Conservation (phyloP, 495 filamentous ascomycete species). For the Talaromyces trachyspermus region DNA sequence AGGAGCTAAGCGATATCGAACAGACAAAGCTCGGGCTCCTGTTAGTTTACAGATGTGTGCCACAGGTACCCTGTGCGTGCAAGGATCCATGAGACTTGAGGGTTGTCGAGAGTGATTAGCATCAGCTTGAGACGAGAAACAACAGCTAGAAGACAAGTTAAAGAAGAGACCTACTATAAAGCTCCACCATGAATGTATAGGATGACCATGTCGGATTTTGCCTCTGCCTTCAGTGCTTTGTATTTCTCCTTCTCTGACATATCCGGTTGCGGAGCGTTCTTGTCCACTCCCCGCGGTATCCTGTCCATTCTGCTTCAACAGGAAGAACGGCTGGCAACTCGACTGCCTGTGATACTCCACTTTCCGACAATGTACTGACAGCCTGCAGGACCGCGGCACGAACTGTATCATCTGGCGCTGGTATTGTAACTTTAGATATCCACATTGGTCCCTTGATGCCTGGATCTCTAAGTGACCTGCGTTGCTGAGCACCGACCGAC, state of each 20-base stretch:
- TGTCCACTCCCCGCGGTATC: slow-evolving; percentile 54
- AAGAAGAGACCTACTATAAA: slow-evolving; percentile 45
- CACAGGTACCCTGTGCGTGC: slow-evolving; percentile 48
- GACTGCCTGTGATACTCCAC: slow-evolving; percentile 33
- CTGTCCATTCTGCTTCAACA: slow-evolving; percentile 85
- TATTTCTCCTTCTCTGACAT: slow-evolving; percentile 69
- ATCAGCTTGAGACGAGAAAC: too few species aligned
- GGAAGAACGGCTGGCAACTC: slow-evolving; percentile 46
- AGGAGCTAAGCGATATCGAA: slow-evolving; percentile 84
- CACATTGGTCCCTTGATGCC: slow-evolving; percentile 74
- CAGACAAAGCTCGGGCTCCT: slow-evolving; percentile 57
- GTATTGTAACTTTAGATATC: slow-evolving; percentile 61
- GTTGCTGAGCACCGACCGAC: slow-evolving; percentile 57
- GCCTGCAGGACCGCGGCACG: slow-evolving; percentile 52
- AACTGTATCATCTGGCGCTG: slow-evolving; percentile 47
- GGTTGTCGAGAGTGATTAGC: slow-evolving; percentile 5
- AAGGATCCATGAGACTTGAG: slow-evolving; percentile 64
- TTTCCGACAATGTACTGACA: slow-evolving; percentile 54
- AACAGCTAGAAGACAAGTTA: not conserved
- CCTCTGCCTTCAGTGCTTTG: slow-evolving; percentile 61
- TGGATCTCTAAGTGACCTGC: slow-evolving; percentile 50
- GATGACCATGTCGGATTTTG: slow-evolving; percentile 56
- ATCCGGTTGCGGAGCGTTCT: slow-evolving; percentile 45
- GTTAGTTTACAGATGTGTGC: slow-evolving; percentile 43
- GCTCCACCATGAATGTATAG: slow-evolving; percentile 89